phyloP scores from a whole-genome alignment of 2,329 filamentous ascomycete genomes.

The Clonostachys chloroleuca region DNA sequence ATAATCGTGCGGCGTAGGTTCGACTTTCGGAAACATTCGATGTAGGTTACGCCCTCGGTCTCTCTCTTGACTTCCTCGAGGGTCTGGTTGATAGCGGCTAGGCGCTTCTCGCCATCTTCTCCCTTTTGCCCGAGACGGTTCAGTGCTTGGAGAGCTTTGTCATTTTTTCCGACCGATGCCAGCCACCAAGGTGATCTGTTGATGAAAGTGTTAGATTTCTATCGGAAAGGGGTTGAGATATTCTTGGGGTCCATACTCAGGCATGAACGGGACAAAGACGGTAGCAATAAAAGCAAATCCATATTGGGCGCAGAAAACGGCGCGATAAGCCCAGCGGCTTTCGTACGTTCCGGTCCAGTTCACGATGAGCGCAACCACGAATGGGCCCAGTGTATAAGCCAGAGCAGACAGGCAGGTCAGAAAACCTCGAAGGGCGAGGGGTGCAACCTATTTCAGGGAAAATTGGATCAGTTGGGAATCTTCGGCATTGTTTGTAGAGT shows the following conservation, averaged over 20 bases:
- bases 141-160: slow-evolving; percentile 25
- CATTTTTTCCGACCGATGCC: slow-evolving; percentile 20
- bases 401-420: slow-evolving; percentile 20
- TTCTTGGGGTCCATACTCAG: slow-evolving; percentile 22
- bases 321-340: slow-evolving; percentile 23
- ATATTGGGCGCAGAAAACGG: slow-evolving; percentile 23
- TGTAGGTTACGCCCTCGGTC: slow-evolving; percentile 31
- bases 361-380: slow-evolving; percentile 21
- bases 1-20: slow-evolving; percentile 41
- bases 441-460: slow-evolving; percentile 10
- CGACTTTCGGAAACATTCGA: slow-evolving; percentile 39
- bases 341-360: slow-evolving; percentile 17
- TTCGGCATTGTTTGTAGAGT: no score
- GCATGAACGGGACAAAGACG: slow-evolving; percentile 25
- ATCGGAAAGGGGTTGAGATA: not conserved
- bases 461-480: not conserved
- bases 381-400: slow-evolving; percentile 20
- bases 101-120: slow-evolving; percentile 17
- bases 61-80: slow-evolving; percentile 24
- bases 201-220: not conserved
- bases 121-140: slow-evolving; percentile 19
- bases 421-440: slow-evolving; percentile 17
- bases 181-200: slow-evolving; percentile 30
- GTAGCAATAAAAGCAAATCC: slow-evolving; percentile 21
- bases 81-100: slow-evolving; percentile 19